Conservation (phyloP, 2,329 filamentous ascomycete species). For the Metarhizium album region DNA sequence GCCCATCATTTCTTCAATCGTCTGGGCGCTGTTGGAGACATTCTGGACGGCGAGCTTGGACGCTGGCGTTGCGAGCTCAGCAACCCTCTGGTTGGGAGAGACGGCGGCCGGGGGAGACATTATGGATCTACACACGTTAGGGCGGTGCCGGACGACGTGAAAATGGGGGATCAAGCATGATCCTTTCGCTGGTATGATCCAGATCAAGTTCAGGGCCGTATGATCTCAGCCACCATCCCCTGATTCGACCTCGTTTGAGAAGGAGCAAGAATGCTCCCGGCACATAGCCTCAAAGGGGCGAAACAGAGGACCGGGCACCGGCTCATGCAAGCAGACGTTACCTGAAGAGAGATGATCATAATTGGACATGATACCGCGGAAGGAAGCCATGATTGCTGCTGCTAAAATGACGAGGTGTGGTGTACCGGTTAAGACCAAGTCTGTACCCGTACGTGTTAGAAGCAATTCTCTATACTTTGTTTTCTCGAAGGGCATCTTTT, state of each 20-base stretch:
- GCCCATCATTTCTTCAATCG: constrained; percentile 54
- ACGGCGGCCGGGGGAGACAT: constrained; percentile 75
- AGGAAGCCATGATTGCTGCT: constrained; percentile 23
- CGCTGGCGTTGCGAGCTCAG: constrained; percentile 32
- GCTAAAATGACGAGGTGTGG: constrained; percentile 10
- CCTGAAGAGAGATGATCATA: constrained; percentile 27
- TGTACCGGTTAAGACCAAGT: constrained; percentile 15
- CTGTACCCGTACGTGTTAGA: constrained; percentile 7
- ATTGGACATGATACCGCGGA: constrained; percentile 25
- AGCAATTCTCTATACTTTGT: neutral
- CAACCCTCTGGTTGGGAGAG: constrained; percentile 42
- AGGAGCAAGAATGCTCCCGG: neutral
- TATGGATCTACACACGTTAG: constrained; percentile 28
- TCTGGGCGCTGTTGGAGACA: constrained; percentile 27
- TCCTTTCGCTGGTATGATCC: constrained; percentile 99
- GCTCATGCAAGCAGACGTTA: constrained; percentile 48
- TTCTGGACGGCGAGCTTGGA: constrained; percentile 28
- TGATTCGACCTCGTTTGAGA: neutral
- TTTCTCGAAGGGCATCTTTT: neutral
- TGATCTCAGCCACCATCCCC: constrained; percentile 57
- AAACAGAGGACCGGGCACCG: constrained; percentile 36
- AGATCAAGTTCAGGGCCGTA: constrained; percentile 92
- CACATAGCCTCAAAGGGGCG: neutral
- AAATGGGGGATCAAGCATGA: constrained; percentile 62
- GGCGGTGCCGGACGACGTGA: constrained; percentile 15